A percentile compares a stretch with the other conserved stretches of the same genome.
Conservation (phyloP, 768 basidiomycete genomes). For the Gloeophyllum trabeum region DNA sequence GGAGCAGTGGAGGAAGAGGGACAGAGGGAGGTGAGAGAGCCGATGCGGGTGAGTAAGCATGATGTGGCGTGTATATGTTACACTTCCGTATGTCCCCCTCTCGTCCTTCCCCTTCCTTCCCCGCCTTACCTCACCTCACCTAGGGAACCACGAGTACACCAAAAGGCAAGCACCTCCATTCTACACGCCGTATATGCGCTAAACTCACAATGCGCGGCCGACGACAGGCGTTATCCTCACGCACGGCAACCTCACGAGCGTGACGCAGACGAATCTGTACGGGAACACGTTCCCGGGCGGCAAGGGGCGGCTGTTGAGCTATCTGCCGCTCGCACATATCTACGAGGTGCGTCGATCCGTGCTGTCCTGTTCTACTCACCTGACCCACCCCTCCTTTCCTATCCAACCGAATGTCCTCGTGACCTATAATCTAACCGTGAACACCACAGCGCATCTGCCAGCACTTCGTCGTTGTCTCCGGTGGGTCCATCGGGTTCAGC, state of each 20-base stretch:
- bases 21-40: slow-evolving; percentile 47
- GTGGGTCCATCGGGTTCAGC: slow-evolving; percentile 73
- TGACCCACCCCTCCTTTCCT: neutral
- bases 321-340: slow-evolving; percentile 83
- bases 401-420: neutral
- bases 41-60: slow-evolving; percentile 47
- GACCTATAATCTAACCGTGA: neutral
- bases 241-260: slow-evolving; percentile 55
- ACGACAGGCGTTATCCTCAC: slow-evolving; percentile 55
- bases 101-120: neutral
- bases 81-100: slow-evolving; percentile 58
- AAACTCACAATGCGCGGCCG: too few species aligned
- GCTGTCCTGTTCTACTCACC: neutral
- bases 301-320: slow-evolving; percentile 47
- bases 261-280: slow-evolving; percentile 45
- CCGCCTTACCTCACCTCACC: too few species aligned
- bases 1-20: slow-evolving; percentile 75
- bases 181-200: too few species aligned
- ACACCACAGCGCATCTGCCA: slow-evolving; percentile 22
- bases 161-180: slow-evolving; percentile 41
- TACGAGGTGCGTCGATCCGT: slow-evolving; percentile 68
- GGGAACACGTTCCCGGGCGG: slow-evolving; percentile 36
- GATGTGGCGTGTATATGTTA: slow-evolving; percentile 85
- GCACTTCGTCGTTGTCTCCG: slow-evolving; percentile 39
- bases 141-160: slow-evolving; percentile 77